Conservation (phyloP, 2,329 filamentous ascomycete species). For the Fusarium cicatricum region DNA sequence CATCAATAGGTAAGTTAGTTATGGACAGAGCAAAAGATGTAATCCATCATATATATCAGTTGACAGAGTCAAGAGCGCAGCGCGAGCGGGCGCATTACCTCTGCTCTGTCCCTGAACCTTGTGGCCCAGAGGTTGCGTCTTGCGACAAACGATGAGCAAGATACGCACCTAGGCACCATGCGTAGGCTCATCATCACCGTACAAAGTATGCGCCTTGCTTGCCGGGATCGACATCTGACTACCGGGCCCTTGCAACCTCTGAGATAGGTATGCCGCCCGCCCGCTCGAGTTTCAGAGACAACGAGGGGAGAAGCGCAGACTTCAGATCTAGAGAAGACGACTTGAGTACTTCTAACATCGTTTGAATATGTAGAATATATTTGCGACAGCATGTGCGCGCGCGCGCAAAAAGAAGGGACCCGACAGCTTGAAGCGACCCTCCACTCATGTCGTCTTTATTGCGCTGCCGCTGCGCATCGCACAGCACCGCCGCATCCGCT, state of each 20-base stretch:
- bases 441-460: neutral
- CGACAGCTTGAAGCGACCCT: neutral
- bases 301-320: slow-evolving; percentile 8
- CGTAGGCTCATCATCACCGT: slow-evolving; percentile 33
- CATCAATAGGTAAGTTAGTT: neutral
- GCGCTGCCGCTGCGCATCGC: slow-evolving; percentile 16
- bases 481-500: slow-evolving; percentile 34
- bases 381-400: slow-evolving; percentile 9
- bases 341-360: too few species aligned
- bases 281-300: slow-evolving; percentile 24
- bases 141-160: slow-evolving; percentile 25
- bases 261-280: slow-evolving; percentile 24
- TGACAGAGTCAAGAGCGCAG: neutral
- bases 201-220: slow-evolving; percentile 36
- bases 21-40: slow-evolving; percentile 1
- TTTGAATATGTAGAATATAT: neutral
- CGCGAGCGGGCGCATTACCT: slow-evolving; percentile 23
- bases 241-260: slow-evolving; percentile 31
- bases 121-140: slow-evolving; percentile 18
- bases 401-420: slow-evolving; percentile 13
- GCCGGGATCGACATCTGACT: slow-evolving; percentile 33
- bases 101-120: slow-evolving; percentile 16
- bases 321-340: too few species aligned
- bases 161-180: slow-evolving; percentile 10
- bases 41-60: neutral